These are phyloP conservation scores for Trichoderma sp. DNA, from an alignment of 2,329 filamentous ascomycete genomes.

Conservation along the genomic window DNA sequence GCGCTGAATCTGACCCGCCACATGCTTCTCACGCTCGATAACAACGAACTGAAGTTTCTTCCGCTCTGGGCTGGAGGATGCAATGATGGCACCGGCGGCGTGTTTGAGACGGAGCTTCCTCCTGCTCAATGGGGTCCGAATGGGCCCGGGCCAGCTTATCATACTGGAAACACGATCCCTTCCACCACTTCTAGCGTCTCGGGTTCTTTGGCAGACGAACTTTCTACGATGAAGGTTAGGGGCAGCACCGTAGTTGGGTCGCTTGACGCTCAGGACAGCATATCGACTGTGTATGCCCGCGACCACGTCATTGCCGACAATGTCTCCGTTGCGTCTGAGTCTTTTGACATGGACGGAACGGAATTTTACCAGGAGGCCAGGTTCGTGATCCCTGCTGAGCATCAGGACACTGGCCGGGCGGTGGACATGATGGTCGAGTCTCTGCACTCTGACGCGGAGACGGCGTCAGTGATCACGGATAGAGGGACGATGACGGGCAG, in stretches of 20 bases:
- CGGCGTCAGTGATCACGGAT: constrained; percentile 1
- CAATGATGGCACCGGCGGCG: constrained; percentile 53
- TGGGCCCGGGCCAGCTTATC: constrained; percentile 50
- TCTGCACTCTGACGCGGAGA: not conserved
- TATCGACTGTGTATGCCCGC: constrained; percentile 39
- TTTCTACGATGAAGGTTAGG: constrained; percentile 37
- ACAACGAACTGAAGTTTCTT: constrained; percentile 62
- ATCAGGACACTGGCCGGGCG: constrained; percentile 30
- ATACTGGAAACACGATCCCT: constrained; percentile 45
- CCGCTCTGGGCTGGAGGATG: constrained; percentile 65
- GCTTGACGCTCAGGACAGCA: constrained; percentile 43
- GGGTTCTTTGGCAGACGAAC: constrained; percentile 39
- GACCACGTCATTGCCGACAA: constrained; percentile 38
- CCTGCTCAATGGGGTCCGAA: constrained; percentile 46
- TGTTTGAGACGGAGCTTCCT: constrained; percentile 47
- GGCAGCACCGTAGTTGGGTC: constrained; percentile 39
- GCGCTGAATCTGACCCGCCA: constrained; percentile 43
- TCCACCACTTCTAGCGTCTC: constrained; percentile 38
- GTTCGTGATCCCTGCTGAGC: constrained; percentile 36
- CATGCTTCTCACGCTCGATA: constrained; percentile 53
- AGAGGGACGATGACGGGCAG: not conserved
- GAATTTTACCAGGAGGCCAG: constrained; percentile 41
- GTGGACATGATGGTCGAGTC: constrained; percentile 31
- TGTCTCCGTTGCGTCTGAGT: constrained; percentile 38
- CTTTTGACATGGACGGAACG: constrained; percentile 35